A percentile compares a stretch with the other conserved stretches of the same genome.
phyloP scores from a whole-genome alignment of 768 basidiomycete species.

The Hericium alpestre region DNA sequence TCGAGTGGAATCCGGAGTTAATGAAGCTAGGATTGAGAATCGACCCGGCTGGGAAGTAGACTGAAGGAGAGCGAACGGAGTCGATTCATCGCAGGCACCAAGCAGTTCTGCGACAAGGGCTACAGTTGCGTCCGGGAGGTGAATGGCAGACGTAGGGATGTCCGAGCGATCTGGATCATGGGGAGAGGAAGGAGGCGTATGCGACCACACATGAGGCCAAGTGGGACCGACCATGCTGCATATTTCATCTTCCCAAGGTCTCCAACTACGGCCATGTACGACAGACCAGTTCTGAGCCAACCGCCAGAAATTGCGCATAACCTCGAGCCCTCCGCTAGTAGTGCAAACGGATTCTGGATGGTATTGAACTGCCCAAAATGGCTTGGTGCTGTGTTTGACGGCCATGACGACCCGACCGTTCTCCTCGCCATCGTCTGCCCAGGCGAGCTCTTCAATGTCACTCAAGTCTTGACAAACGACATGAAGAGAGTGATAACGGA shows the following conservation, averaged over 20 bases:
- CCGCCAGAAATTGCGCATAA: constrained; percentile 66
- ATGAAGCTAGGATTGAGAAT: constrained; percentile 60
- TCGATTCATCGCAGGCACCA: constrained; percentile 44
- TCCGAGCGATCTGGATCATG: background rate
- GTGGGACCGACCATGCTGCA: constrained; percentile 32
- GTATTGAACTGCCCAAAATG: constrained; percentile 86
- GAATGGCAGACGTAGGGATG: constrained; percentile 21
- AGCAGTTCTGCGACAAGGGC: constrained; percentile 50
- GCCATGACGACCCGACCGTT: constrained; percentile 72
- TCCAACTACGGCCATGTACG: constrained; percentile 25
- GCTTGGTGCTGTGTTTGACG: constrained; percentile 46
- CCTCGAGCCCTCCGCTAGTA: constrained; percentile 52
- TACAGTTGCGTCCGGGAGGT: constrained; percentile 32
- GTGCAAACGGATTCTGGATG: constrained; percentile 82
- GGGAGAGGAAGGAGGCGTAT: constrained; percentile 18
- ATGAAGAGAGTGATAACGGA: constrained; percentile 76
- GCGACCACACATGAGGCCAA: constrained; percentile 41
- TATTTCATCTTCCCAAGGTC: constrained; percentile 31
- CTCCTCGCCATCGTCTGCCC: constrained; percentile 57
- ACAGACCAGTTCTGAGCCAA: constrained; percentile 51
- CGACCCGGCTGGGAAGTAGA: constrained; percentile 69
- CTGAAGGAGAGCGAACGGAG: constrained; percentile 64
- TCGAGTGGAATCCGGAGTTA: constrained; percentile 41
- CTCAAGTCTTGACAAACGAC: constrained; percentile 36
- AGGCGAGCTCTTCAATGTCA: constrained; percentile 57